Evolutionary conservation across 179 eudicot species (phyloP).

Genomic region (Monotropa hypopitys): DNA sequence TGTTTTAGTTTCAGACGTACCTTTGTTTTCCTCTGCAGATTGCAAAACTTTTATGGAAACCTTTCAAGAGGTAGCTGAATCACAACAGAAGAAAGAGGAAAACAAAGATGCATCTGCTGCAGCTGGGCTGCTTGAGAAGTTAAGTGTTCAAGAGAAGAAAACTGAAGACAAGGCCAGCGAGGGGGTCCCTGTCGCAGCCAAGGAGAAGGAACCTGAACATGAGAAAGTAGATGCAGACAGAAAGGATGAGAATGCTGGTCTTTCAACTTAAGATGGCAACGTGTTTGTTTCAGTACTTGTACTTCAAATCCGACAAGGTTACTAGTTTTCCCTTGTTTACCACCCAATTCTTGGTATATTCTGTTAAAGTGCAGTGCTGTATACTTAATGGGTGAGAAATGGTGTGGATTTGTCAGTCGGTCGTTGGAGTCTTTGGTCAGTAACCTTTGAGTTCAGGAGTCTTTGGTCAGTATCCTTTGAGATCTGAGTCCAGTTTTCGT

Average conservation of each 20-base stretch:
- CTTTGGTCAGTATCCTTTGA: not conserved
- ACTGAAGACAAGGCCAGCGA: conserved; percentile 15
- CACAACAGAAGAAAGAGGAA: conserved; percentile 44
- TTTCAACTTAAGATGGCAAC: conserved; percentile 12
- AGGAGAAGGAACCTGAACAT: conserved; percentile 21
- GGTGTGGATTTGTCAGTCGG: conserved; percentile 14
- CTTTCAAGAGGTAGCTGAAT: conserved; percentile 57
- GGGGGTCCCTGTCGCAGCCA: conserved; percentile 10
- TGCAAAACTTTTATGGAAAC: conserved; percentile 54
- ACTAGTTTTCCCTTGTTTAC: not conserved
- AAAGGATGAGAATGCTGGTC: conserved; percentile 22
- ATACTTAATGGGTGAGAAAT: conserved; percentile 9
- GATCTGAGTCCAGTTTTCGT: conserved; percentile 6
- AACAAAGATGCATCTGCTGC: conserved; percentile 40
- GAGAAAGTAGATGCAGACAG: conserved; percentile 25
- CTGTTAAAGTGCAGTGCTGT: not conserved
- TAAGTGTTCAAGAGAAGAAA: conserved; percentile 42
- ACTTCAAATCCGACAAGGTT: conserved; percentile 4
- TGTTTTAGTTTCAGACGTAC: not conserved
- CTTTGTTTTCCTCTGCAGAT: conserved; percentile 23
- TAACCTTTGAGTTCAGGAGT: too few species aligned
- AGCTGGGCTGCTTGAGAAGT: conserved; percentile 47
- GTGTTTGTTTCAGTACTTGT: not conserved
- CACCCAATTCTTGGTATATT: conserved; percentile 1
- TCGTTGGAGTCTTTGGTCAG: conserved; percentile 1